Evolutionary conservation across 225 moss, liverwort and hornwort genomes (phyloP).

Genomic region (Ulota crispa): DNA sequence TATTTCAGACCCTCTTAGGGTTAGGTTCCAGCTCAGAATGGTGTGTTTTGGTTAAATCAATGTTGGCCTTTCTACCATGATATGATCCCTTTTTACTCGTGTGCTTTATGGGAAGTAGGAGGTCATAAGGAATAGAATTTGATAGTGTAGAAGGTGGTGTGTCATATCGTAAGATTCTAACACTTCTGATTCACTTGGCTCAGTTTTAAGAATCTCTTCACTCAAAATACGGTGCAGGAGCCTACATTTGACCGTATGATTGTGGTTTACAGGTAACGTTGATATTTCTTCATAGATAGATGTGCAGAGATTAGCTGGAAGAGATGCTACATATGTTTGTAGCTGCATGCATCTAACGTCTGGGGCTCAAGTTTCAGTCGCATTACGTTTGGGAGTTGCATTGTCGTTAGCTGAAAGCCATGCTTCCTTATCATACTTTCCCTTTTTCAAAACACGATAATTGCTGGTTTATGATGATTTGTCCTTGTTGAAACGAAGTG

Average conservation of each 20-base stretch:
- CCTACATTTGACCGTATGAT: constrained; percentile 72
- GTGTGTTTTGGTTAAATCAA: not conserved
- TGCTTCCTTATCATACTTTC: not conserved
- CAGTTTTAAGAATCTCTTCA: constrained; percentile 69
- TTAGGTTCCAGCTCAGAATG: constrained; percentile 6
- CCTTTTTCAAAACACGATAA: not conserved
- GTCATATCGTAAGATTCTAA: constrained; percentile 15
- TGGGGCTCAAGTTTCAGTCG: not conserved
- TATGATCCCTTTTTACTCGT: not conserved
- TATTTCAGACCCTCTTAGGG: not conserved
- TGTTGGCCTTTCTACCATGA: constrained; percentile 2
- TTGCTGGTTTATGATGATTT: not conserved
- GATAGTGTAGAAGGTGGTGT: constrained; percentile 10
- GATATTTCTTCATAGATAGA: not conserved
- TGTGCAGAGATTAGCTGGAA: not conserved
- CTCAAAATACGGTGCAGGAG: constrained; percentile 67
- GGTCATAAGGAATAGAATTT: not conserved
- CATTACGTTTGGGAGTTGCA: not conserved
- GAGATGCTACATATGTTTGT: constrained; percentile 4
- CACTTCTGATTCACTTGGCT: constrained; percentile 22
- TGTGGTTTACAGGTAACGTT: constrained; percentile 57
- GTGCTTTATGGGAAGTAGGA: constrained; percentile 2
- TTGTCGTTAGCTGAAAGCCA: not conserved
- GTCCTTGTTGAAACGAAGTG: not conserved
- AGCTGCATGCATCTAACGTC: constrained; percentile 12